A percentile compares a stretch with the other conserved stretches of the same genome.
Evolutionary conservation across 805 yeast species (phyloP).

Genomic region (Starmerella tilneyi): DNA sequence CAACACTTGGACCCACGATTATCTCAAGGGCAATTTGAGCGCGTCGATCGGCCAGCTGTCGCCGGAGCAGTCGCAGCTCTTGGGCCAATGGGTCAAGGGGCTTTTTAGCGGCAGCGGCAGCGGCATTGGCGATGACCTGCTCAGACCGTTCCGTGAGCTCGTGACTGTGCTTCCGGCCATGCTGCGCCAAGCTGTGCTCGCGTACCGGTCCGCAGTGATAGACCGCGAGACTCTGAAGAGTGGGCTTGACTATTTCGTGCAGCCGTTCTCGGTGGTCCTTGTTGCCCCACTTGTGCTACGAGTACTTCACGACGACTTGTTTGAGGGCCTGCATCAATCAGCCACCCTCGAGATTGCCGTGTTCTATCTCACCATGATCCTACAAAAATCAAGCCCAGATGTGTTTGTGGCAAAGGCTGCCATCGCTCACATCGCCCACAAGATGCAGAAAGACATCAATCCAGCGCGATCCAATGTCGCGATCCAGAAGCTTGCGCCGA

Average conservation of each 20-base stretch:
- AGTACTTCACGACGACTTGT: conserved; percentile 40
- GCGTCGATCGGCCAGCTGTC: conserved; percentile 7
- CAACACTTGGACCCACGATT: conserved; percentile 8
- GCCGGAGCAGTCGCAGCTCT: conserved; percentile 26
- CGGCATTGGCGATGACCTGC: conserved; percentile 56
- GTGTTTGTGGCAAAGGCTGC: conserved; percentile 5
- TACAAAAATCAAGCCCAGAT: conserved; percentile 3
- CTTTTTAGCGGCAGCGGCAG: conserved; percentile 75
- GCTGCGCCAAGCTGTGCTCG: conserved; percentile 58
- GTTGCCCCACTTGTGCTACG: conserved; percentile 43
- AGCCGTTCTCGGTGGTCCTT: conserved; percentile 58
- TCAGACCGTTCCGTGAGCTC: conserved; percentile 58
- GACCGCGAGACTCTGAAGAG: conserved; percentile 53
- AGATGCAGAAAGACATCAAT: background rate
- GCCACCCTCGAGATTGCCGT: conserved; percentile 17
- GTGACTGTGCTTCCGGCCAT: conserved; percentile 55
- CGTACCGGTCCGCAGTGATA: conserved; percentile 46
- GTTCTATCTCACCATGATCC: conserved; percentile 11
- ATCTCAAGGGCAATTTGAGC: conserved; percentile 1
- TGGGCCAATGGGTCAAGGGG: conserved; percentile 69
- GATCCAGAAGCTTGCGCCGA: conserved; percentile 1
- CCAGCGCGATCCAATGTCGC: background rate
- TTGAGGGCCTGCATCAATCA: conserved; percentile 14
- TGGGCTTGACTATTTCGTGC: conserved; percentile 80
- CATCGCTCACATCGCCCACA: background rate